phyloP scores from a whole-genome alignment of 2,329 filamentous ascomycete genomes.

The Magnaporthales sp. region DNA sequence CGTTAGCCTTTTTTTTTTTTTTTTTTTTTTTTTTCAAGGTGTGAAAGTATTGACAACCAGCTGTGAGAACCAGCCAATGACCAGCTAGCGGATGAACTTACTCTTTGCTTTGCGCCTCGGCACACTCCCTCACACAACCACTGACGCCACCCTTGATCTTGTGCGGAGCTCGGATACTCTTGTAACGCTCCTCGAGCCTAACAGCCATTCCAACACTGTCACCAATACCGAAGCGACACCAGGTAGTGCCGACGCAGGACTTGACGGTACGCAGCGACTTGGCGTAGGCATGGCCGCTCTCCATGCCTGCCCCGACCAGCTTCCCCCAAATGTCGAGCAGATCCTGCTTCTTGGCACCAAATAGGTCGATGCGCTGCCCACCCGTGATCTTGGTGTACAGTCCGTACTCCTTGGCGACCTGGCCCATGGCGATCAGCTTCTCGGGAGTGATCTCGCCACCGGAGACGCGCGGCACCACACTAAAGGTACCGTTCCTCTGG shows the following conservation, averaged over 20 bases:
- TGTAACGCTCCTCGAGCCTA: constrained; percentile 80
- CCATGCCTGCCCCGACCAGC: constrained; percentile 77
- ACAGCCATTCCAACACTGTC: constrained; percentile 90
- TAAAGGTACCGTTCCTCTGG: constrained; percentile 85
- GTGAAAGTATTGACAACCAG: too few species aligned
- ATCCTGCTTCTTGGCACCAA: constrained; percentile 83
- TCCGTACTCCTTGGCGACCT: constrained; percentile 74
- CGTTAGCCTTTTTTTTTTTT: not conserved
- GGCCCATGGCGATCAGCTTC: constrained; percentile 74
- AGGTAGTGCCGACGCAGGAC: constrained; percentile 83
- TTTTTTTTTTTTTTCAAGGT: not conserved
- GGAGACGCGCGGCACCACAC: constrained; percentile 73
- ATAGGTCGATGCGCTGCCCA: constrained; percentile 87
- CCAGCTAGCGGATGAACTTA: constrained; percentile 30
- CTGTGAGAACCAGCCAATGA: not conserved
- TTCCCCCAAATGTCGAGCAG: constrained; percentile 73
- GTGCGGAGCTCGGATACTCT: constrained; percentile 80
- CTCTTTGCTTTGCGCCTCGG: constrained; percentile 90
- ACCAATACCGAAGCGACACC: constrained; percentile 83
- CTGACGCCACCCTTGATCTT: constrained; percentile 89
- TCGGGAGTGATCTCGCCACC: constrained; percentile 84
- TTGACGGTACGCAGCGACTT: constrained; percentile 86
- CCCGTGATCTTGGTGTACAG: constrained; percentile 91
- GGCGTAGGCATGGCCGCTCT: constrained; percentile 84
- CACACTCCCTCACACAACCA: constrained; percentile 87